Base-by-base conservation (phyloP, 257 asterid genomes). In the Solanum tarapatanum region DNA sequence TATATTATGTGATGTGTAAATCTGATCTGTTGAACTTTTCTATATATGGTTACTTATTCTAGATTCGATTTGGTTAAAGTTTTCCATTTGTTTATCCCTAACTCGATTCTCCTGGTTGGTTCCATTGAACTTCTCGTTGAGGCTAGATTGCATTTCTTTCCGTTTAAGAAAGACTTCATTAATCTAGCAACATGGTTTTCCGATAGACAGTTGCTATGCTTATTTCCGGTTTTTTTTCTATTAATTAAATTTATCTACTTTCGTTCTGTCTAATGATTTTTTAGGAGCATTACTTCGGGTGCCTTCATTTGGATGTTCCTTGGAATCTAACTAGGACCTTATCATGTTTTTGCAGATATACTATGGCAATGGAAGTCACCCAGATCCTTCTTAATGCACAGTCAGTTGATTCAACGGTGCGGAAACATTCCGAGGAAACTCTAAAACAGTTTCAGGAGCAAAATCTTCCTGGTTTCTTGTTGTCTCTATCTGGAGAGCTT, bases 401-500 rank as follows among this genome's bases (percentile, higher is more conserved):
- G 80, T 89, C 98, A 32, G 94, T 92, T 76, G 98, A 95, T 93
- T 91, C 96, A 79, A 92, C 94, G 1, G 91, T 92, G 64, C 92
- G 98, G 72, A 94, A 93, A 86, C 95, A 94, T 85, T 96, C 98
- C 8, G 98, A 95, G 89, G 98, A 93, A 21, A 91, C 93, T 24
- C 64, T 95, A 84, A 92, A 93, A 72, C 98, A 95, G 90, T 95
- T 95, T 88, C 98, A 95, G 92, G 98, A 95, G 91, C 98, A 94
- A 93, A 95, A 95, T 88, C 98, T 94, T 86, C 93, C 98, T 48
- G 93, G 89, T 60, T 95, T 94, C 86, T 86, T 95, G 90, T 88
- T 94, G 43, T 95, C 98, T 60, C 92, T 95, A 32, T 95, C 98
- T 16, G 92, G 91, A 21, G 98, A 95, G 93, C 97, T 95, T 86